Evolutionary conservation across 805 yeast species (phyloP), one percentile per base, ranked within the genome.

Genomic region (Yamadazyma insecticola): DNA sequence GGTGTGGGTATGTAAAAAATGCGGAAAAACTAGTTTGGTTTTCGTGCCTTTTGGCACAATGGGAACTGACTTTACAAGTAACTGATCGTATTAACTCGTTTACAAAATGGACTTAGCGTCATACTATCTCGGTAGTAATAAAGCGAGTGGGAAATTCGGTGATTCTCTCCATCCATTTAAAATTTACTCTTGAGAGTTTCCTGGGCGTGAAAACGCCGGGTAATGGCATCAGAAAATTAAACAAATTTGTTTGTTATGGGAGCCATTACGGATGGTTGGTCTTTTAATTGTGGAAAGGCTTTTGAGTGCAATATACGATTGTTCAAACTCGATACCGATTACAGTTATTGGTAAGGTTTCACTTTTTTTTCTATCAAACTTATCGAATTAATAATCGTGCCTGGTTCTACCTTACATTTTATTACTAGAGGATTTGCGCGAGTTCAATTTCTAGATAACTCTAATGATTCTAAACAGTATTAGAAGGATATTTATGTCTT

Each of bases 401-500:
- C n/a, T n/a, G n/a, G n/a, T n/a, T n/a, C n/a, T n/a, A n/a, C n/a
- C n/a, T n/a, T n/a, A n/a, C n/a, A n/a, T n/a, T n/a, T n/a, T n/a
- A 14, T 14, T 7, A 13, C n/a, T 24, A 16, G 20, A 6, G 13
- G 13, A 16, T 26, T n/a, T 13, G 29, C 22, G 21, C 13, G n/a
- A 12, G 26, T 18, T 24, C 14, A 16, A 26, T 8, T 26, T 22
- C 22, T n/a, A n/a, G n/a, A n/a, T n/a, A n/a, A n/a, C n/a, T n/a
- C n/a, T n/a, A n/a, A 75, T 66, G 79, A 77, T 80, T 44, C 62
- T 86, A 26, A 87, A 84, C 26, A 85, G 87, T 48, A 73, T 87
- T 25, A 60, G 95, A 28, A 64, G 85, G 35, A 80, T 86, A 25
- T 86, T 86, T 50, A 78, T 88, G 14, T 81, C 92, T 4, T 85